These are phyloP conservation scores for Russula sp. DNA, from an alignment of 768 basidiomycete species.

Conservation along the genomic window DNA sequence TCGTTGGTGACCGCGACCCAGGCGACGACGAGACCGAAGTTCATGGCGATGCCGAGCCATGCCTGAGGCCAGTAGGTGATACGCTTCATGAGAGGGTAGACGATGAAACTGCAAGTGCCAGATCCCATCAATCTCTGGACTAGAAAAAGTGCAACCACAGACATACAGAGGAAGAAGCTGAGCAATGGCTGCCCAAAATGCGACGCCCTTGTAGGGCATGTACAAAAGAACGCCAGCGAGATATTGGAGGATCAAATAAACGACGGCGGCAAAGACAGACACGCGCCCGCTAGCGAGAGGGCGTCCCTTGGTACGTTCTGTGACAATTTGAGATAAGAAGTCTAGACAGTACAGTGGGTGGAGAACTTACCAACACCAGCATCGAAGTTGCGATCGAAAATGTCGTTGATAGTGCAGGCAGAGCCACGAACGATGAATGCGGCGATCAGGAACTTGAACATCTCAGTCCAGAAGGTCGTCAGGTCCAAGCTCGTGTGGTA, in stretches of 20 bases:
- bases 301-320: constrained; percentile 15
- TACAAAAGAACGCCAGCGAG: constrained; percentile 18
- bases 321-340: background rate
- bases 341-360: background rate
- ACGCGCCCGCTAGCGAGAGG: constrained; percentile 24
- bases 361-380: constrained; percentile 31
- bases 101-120: constrained; percentile 25
- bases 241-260: constrained; percentile 24
- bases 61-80: constrained; percentile 59
- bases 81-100: constrained; percentile 52
- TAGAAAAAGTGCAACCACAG: background rate
- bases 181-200: constrained; percentile 22
- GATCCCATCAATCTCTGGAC: background rate
- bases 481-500: constrained; percentile 16
- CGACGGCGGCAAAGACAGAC: constrained; percentile 23
- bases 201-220: constrained; percentile 18
- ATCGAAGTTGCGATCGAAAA: constrained; percentile 31
- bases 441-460: constrained; percentile 13
- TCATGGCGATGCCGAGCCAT: constrained; percentile 50
- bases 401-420: constrained; percentile 28
- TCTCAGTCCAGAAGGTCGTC: constrained; percentile 13
- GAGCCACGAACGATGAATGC: constrained; percentile 24
- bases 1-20: constrained; percentile 41
- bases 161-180: constrained; percentile 23
- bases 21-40: constrained; percentile 44